Evolutionary conservation across 192 early-diverging fungal genomes (phyloP).

Genomic region (Backusella tarrabulga): DNA sequence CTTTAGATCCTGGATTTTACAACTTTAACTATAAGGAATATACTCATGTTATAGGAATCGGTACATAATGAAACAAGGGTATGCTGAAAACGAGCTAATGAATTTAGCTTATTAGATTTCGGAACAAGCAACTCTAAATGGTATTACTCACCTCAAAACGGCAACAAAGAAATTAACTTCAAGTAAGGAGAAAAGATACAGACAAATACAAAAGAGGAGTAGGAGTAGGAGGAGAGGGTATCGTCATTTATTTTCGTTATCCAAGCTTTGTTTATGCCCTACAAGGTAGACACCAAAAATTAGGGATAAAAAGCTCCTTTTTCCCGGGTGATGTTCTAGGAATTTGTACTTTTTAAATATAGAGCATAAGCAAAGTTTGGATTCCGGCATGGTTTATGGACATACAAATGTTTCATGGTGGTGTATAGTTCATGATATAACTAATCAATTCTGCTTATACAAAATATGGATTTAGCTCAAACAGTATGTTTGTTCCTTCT

Average conservation of each 20-base stretch:
- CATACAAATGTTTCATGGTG: neutral
- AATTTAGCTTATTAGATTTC: neutral
- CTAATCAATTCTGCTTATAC: neutral
- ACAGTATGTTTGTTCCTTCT: neutral
- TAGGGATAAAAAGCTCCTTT: neutral
- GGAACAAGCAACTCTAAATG: constrained; percentile 9
- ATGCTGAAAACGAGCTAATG: neutral
- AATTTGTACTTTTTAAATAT: neutral
- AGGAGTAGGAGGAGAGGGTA: too few species aligned
- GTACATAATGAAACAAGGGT: neutral
- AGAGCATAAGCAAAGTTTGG: neutral
- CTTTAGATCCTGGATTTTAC: neutral
- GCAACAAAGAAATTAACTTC: constrained; percentile 32
- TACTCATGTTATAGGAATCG: constrained; percentile 14
- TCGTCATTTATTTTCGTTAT: constrained; percentile 16
- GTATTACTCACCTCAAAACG: constrained; percentile 33
- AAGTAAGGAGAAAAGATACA: constrained; percentile 11
- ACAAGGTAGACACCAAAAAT: neutral
- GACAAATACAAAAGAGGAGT: constrained; percentile 8
- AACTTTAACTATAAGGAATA: neutral
- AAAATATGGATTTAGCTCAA: constrained; percentile 1
- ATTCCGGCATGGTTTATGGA: neutral
- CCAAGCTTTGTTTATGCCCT: constrained; percentile 15
- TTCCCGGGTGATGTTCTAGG: neutral
- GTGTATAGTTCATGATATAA: neutral